Evolutionary conservation across 352 stramenopile genomes (phyloP).

Genomic region (Phytophthora cajani): DNA sequence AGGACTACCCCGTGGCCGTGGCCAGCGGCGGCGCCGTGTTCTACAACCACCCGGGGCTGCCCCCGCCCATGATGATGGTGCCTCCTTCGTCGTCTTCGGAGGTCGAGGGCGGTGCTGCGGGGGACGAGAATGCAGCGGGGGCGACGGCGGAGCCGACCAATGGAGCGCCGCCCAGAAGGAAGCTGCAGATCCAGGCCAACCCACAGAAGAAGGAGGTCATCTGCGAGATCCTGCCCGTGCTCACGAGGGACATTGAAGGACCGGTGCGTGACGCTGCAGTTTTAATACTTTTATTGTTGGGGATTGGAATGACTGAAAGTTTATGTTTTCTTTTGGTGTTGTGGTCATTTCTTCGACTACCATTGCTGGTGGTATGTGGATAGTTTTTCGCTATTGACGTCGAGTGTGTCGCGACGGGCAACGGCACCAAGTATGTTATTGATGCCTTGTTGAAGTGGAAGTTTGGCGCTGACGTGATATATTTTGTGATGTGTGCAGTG

Average conservation of each 20-base stretch:
- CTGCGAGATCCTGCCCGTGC: slow-evolving; percentile 76
- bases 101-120: not conserved
- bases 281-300: not conserved
- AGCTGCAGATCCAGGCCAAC: slow-evolving; percentile 75
- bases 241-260: slow-evolving; percentile 81
- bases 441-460: not conserved
- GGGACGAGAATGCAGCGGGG: slow-evolving; percentile 22
- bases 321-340: slow-evolving; percentile 8
- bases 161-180: slow-evolving; percentile 27
- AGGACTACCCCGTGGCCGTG: slow-evolving; percentile 31
- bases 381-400: slow-evolving; percentile 94
- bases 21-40: slow-evolving; percentile 35
- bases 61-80: slow-evolving; percentile 35
- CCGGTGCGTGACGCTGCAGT: slow-evolving; percentile 43
- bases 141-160: slow-evolving; percentile 5
- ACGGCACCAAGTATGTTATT: slow-evolving; percentile 65
- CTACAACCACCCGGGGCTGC: slow-evolving; percentile 38
- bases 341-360: too few species aligned
- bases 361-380: too few species aligned
- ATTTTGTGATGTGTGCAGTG: slow-evolving; percentile 43
- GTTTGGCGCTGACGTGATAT: not conserved
- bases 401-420: slow-evolving; percentile 92
- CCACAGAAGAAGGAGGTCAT: slow-evolving; percentile 75
- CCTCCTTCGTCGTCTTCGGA: slow-evolving; percentile 1
- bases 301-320: not conserved